Evolutionary conservation across 1,139 yeast species (phyloP).

Genomic region (Geotrichum australiense): DNA sequence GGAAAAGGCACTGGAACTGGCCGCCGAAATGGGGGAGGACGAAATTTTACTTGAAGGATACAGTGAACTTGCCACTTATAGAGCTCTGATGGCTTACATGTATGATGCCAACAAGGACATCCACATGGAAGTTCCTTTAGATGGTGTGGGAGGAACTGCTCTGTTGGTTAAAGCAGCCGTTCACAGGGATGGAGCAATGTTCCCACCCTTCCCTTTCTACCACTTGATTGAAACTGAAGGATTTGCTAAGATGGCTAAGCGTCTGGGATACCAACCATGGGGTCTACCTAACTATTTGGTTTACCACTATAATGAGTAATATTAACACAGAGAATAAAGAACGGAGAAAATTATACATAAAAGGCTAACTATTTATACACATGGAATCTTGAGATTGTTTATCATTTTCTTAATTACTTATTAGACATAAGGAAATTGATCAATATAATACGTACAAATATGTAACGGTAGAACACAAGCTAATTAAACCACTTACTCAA

Average conservation of each 20-base stretch:
- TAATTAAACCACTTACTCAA: conserved; percentile 9
- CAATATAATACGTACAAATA: not conserved
- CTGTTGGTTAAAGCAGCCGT: conserved; percentile 93
- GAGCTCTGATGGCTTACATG: conserved; percentile 91
- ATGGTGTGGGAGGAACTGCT: conserved; percentile 97
- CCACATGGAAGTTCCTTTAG: conserved; percentile 65
- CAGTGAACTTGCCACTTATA: conserved; percentile 83
- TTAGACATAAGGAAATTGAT: not conserved
- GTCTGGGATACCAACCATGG: conserved; percentile 82
- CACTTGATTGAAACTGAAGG: conserved; percentile 97
- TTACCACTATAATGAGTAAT: conserved; percentile 43
- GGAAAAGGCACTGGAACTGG: conserved; percentile 73
- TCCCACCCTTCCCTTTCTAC: conserved; percentile 96
- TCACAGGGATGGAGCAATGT: conserved; percentile 98
- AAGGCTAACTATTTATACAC: not conserved
- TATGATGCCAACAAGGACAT: conserved; percentile 61
- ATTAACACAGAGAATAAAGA: not conserved
- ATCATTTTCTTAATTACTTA: conserved; percentile 26
- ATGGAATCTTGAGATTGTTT: not conserved
- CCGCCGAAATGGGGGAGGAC: conserved; percentile 65
- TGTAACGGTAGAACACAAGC: not conserved
- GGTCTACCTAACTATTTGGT: conserved; percentile 94
- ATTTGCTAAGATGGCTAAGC: conserved; percentile 94
- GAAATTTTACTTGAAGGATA: conserved; percentile 91
- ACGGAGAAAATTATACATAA: not conserved